A percentile compares a stretch with the other conserved stretches of the same genome.
Evolutionary conservation across 345 rosid genomes (phyloP).

Genomic region (Populus alba): DNA sequence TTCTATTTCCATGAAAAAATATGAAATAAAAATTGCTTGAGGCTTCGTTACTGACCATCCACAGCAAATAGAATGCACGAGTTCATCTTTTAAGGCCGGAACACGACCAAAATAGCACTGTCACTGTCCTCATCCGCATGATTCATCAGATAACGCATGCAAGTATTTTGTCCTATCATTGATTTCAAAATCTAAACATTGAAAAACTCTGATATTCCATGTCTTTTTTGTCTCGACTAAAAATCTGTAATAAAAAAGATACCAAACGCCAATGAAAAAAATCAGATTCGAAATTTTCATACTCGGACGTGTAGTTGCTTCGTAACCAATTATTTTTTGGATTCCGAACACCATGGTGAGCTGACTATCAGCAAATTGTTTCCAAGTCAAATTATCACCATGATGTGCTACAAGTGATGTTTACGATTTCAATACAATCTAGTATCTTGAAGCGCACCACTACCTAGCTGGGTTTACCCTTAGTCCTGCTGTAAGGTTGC

Average conservation of each 20-base stretch:
- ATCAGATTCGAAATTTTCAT: background rate
- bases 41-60: background rate
- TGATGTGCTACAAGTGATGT: too few relatives aligned
- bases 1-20: background rate
- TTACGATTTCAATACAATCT: background rate
- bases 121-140: too few relatives aligned
- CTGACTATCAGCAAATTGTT: too few relatives aligned
- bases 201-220: background rate
- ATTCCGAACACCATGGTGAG: too few relatives aligned
- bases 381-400: background rate
- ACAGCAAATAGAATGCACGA: background rate
- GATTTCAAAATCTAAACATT: background rate
- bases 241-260: background rate
- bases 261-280: too few relatives aligned
- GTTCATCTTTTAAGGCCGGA: too few relatives aligned
- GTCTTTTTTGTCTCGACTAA: background rate
- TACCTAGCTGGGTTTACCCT: slow-evolving; percentile 2
- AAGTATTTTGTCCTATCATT: too few relatives aligned
- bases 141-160: background rate
- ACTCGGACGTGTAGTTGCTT: background rate
- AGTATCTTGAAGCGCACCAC: background rate
- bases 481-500: slow-evolving; percentile 21
- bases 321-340: background rate
- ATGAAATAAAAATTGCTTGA: too few relatives aligned
- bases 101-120: too few relatives aligned